Evolutionary conservation across 768 basidiomycete species (phyloP).

Genomic region (Chalciporus piperatus): DNA sequence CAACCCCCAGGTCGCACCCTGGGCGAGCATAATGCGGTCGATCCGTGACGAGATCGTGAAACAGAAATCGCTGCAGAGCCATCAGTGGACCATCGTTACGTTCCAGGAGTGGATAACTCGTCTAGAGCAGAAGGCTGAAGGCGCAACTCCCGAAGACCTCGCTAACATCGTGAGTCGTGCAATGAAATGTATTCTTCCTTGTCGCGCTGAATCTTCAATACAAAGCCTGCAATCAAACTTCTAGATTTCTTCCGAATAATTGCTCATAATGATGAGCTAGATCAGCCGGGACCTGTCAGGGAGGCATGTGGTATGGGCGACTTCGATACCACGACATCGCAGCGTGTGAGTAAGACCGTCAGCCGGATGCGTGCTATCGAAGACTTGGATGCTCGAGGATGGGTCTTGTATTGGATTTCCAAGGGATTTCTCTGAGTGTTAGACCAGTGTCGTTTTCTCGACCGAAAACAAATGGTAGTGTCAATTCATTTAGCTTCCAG

Average conservation of each 20-base stretch:
- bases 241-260: conserved; percentile 27
- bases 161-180: conserved; percentile 2
- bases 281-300: background rate
- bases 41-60: conserved; percentile 20
- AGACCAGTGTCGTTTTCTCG: too few relatives aligned
- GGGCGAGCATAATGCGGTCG: conserved; percentile 24
- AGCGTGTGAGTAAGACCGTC: conserved; percentile 12
- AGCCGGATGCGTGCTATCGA: conserved; percentile 11
- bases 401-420: conserved; percentile 22
- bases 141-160: conserved; percentile 4
- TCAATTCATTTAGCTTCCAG: too few relatives aligned
- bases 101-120: conserved; percentile 30
- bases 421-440: conserved; percentile 10
- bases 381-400: conserved; percentile 11
- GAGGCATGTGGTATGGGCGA: conserved; percentile 2
- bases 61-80: conserved; percentile 3
- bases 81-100: conserved; percentile 21
- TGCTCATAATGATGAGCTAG: background rate
- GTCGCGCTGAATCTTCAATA: too few relatives aligned
- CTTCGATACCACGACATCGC: conserved; percentile 10
- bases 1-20: conserved; percentile 36
- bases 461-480: too few relatives aligned
- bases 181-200: background rate
- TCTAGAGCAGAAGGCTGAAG: conserved; percentile 25
- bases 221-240: conserved; percentile 33